Conservation (phyloP, 2,329 filamentous ascomycete species). For the Fusarium cicatricum region DNA sequence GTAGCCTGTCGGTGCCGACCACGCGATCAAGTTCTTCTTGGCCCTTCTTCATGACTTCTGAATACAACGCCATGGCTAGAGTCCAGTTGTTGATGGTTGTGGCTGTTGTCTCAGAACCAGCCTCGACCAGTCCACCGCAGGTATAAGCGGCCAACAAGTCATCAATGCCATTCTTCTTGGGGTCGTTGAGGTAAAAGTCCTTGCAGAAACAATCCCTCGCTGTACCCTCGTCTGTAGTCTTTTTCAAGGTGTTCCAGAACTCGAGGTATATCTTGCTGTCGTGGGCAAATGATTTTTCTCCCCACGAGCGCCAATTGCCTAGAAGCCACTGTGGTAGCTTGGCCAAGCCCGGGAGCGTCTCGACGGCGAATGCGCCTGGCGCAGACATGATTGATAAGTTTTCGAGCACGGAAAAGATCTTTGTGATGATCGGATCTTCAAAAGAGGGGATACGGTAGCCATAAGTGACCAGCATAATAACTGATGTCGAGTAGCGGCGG, state of each 20-base stretch:
- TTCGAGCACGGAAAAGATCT: slow-evolving; percentile 29
- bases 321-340: slow-evolving; percentile 10
- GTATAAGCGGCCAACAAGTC: slow-evolving; percentile 30
- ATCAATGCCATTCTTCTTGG: slow-evolving; percentile 26
- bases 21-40: slow-evolving; percentile 50
- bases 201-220: slow-evolving; percentile 30
- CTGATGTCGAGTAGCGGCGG: slow-evolving; percentile 30
- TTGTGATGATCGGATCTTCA: slow-evolving; percentile 28
- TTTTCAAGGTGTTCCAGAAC: slow-evolving; percentile 23
- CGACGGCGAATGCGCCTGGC: slow-evolving; percentile 21
- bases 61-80: slow-evolving; percentile 55
- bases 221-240: slow-evolving; percentile 12
- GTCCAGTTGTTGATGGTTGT: slow-evolving; percentile 51
- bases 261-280: slow-evolving; percentile 30
- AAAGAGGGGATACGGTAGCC: slow-evolving; percentile 28
- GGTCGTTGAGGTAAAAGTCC: slow-evolving; percentile 22
- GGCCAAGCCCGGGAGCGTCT: slow-evolving; percentile 10
- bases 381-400: slow-evolving; percentile 15
- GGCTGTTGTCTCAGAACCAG: slow-evolving; percentile 34
- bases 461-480: slow-evolving; percentile 34
- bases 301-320: slow-evolving; percentile 17
- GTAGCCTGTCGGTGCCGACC: slow-evolving; percentile 48
- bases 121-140: slow-evolving; percentile 30
- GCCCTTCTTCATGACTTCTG: slow-evolving; percentile 42
- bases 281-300: slow-evolving; percentile 20